Base-by-base conservation (phyloP, 148 eudicot genomes). In the Persicaria maculosa region DNA sequence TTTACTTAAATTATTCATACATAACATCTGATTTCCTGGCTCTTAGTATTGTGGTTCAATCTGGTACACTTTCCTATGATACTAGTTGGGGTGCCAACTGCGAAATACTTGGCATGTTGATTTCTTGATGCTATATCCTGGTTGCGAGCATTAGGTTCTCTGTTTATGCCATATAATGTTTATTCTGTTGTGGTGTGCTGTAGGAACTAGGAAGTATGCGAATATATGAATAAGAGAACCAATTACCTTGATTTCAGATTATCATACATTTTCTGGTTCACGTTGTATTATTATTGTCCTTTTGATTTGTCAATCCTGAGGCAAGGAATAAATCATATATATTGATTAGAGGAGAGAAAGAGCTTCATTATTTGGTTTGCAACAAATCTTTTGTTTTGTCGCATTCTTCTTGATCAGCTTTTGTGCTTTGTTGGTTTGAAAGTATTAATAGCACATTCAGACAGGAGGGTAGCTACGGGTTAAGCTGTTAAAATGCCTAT, bases 91-190 rank as follows among this genome's bases (percentile, higher is more conserved):
- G 40, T 36, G 17, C 69, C 69, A 64, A 7, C 12, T 64, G 14
- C 69, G 40, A 31, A 31, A 2, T 31, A 31, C 17, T 64, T 64
- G 46, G 69, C 69, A 64, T 36, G 46, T 4, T 64, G 69, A 5
- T 64, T 64, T 40, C 69, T 40, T 64, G 69, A 64, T 64, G 69
- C 14, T 40, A 40, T 64, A 5, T 11, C 69, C 69, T 31, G 44
- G 69, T 14, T 64, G 45, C 69, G 69, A 40, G 69, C 69, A 31
- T 12, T 64, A 14, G 9, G 17, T 40, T 36, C 44, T 64, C 69
- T 36, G 16, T 12, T 31, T 44, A 10, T 62, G 68, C 44, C 40
- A 64, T 64, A 22, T 64, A 40, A 64, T 59, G 17, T 9, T 5
- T 64, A 31, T 12, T 64, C 31, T 12, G 0, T 64, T 59, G 43